phyloP scores from a whole-genome alignment of 2,329 filamentous ascomycete genomes.

The Fusarium pilosicola region DNA sequence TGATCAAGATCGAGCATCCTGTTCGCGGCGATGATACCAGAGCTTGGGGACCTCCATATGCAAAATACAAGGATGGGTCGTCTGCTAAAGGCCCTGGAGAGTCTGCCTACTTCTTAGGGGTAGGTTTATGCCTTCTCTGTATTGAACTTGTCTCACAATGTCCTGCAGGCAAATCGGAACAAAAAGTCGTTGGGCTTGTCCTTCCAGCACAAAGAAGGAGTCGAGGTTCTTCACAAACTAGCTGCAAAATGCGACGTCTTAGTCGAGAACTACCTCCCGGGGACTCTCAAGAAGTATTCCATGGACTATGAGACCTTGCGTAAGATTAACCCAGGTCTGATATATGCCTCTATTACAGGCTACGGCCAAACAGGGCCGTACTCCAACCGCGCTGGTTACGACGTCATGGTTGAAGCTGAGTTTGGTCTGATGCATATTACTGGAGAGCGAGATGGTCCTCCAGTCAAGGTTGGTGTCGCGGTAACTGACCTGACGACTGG shows the following conservation, averaged over 20 bases:
- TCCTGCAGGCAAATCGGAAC: slow-evolving; percentile 85
- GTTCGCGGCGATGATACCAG: slow-evolving; percentile 90
- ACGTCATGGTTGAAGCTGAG: slow-evolving; percentile 99
- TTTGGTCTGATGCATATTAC: slow-evolving; percentile 99
- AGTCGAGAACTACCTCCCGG: slow-evolving; percentile 96
- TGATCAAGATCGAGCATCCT: slow-evolving; percentile 98
- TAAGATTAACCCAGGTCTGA: slow-evolving; percentile 83
- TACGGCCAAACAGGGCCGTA: slow-evolving; percentile 97
- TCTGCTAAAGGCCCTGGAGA: slow-evolving; percentile 79
- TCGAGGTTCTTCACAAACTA: slow-evolving; percentile 87
- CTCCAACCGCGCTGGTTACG: slow-evolving; percentile 87
- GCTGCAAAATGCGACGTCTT: slow-evolving; percentile 88
- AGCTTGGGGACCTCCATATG: slow-evolving; percentile 96
- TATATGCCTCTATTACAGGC: slow-evolving; percentile 96
- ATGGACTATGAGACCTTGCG: slow-evolving; percentile 87
- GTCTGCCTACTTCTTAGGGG: slow-evolving; percentile 92
- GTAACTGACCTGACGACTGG: slow-evolving; percentile 97
- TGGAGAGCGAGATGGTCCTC: slow-evolving; percentile 84
- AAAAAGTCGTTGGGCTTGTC: slow-evolving; percentile 94
- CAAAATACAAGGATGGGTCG: slow-evolving; percentile 73
- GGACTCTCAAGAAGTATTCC: slow-evolving; percentile 86
- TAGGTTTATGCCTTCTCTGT: slow-evolving; percentile 54
- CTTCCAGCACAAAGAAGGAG: slow-evolving; percentile 85
- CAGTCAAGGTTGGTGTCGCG: slow-evolving; percentile 96
- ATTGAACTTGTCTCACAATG: slow-evolving; percentile 23